Base-by-base conservation (phyloP, 192 early-diverging fungal species). In the Coemansia sp. region DNA sequence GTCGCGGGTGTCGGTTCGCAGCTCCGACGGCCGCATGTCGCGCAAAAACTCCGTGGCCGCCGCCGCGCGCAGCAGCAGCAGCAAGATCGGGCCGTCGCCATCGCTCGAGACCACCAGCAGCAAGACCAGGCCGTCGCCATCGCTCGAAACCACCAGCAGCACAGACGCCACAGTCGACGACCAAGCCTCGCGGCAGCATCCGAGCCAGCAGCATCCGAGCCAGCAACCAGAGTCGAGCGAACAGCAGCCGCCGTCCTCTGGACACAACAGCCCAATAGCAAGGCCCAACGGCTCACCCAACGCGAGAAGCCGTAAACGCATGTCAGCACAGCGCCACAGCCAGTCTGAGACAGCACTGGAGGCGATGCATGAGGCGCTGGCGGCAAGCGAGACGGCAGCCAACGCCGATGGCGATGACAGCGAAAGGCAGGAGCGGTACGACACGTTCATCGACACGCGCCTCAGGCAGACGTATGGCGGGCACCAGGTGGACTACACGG, bases 341-440 rank as follows among this genome's bases (percentile, higher is more conserved):
- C 75, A 78, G 65, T 78, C 75, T 0, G 75, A 78, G 59, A 72
- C 75, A 4, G 75, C 75, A 1, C 70, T 78, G 15, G 75, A 78
- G 65, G 67, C 75, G 15, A 57, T 78, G 6, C 71, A 72, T 20
- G 74, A 76, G 29, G 62, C 69, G 1, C 29, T 62, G 37, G 57
- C 37, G 15, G 59, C 38, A 25, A 19, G 30, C 6, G 50, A 38
- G 38, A 27, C 17, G 28, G 22, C 45, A 34, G 30, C 14, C 13
- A 42, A 17, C 42, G 23, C 14, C n/a, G n/a, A n/a, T n/a, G n/a
- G n/a, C n/a, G n/a, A n/a, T n/a, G n/a, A n/a, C n/a, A n/a, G n/a
- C n/a, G 25, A 42, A 19, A 50, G 19, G 0, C 57, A 57, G 11
- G 60, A 50, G 33, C n/a, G 28, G 45, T 42, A 23, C 15, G 65